These are phyloP conservation scores for Flaveria floridana DNA, from an alignment of 140 eudicot species.

Conservation along the genomic window DNA sequence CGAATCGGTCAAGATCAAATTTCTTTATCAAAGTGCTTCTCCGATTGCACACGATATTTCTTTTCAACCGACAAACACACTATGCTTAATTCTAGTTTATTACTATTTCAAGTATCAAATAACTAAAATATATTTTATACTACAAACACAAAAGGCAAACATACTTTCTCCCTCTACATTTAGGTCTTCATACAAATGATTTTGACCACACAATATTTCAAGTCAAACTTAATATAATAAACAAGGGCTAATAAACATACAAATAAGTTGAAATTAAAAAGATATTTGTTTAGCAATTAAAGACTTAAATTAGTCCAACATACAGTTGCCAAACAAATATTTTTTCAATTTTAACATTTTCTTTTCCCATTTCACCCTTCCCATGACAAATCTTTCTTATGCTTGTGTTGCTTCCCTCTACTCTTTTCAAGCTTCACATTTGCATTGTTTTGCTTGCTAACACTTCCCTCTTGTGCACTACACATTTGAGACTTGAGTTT, in stretches of 20 bases:
- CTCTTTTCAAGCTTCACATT: slow-evolving; percentile 54
- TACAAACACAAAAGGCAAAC: neutral
- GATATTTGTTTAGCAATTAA: slow-evolving; percentile 26
- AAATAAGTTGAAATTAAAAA: slow-evolving; percentile 12
- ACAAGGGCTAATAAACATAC: slow-evolving; percentile 28
- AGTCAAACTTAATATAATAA: slow-evolving; percentile 16
- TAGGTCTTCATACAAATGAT: slow-evolving; percentile 34
- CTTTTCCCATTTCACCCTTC: slow-evolving; percentile 41
- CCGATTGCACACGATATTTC: neutral
- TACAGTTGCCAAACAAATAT: slow-evolving; percentile 31
- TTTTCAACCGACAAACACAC: neutral
- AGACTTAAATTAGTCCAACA: slow-evolving; percentile 10
- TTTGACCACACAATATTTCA: slow-evolving; percentile 24
- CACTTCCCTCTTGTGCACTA: slow-evolving; percentile 92
- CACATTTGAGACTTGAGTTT: slow-evolving; percentile 91
- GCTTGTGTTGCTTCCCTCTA: slow-evolving; percentile 57
- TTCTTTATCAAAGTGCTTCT: neutral
- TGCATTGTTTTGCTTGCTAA: slow-evolving; percentile 59
- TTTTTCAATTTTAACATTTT: slow-evolving; percentile 16
- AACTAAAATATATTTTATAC: no score
- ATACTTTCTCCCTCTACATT: slow-evolving; percentile 14
- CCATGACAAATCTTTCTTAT: slow-evolving; percentile 50
- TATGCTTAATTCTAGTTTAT: neutral
- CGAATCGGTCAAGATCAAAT: neutral
- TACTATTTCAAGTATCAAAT: neutral